Percentiles rank a stretch among this genome's conserved stretches.
phyloP scores from a whole-genome alignment of 768 basidiomycete species.

The Lentinula lateritia region DNA sequence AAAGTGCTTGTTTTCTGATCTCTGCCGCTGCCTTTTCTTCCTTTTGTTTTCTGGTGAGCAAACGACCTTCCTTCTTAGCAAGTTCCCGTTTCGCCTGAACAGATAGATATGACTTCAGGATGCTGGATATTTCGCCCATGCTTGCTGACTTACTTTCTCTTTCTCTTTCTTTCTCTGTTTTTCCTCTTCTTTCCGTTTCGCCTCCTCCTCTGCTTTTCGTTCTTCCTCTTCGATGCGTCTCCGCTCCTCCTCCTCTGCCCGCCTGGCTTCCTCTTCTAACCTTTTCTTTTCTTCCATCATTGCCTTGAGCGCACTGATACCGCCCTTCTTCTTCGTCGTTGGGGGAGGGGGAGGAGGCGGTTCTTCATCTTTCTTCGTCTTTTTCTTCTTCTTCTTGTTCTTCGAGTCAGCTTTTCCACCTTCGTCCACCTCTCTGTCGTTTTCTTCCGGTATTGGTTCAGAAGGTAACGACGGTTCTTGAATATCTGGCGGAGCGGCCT shows the following conservation, averaged over 20 bases:
- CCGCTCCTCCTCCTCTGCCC: conserved; percentile 70
- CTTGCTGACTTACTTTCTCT: conserved; percentile 55
- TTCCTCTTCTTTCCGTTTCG: conserved; percentile 70
- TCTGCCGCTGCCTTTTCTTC: conserved; percentile 89
- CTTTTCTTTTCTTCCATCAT: conserved; percentile 91
- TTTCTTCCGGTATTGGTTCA: conserved; percentile 41
- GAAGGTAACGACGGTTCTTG: conserved; percentile 21
- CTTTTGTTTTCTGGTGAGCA: conserved; percentile 97
- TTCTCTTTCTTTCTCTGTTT: conserved; percentile 83
- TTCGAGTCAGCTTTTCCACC: conserved; percentile 47
- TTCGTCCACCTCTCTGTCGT: conserved; percentile 59
- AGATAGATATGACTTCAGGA: neutral
- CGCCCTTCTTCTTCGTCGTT: conserved; percentile 66
- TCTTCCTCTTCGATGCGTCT: conserved; percentile 89
- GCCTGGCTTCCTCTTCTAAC: conserved; percentile 77
- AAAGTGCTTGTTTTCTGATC: conserved; percentile 82
- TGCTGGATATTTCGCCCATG: conserved; percentile 4
- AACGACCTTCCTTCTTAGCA: conserved; percentile 88
- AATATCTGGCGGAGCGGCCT: conserved; percentile 23
- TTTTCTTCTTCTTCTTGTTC: conserved; percentile 90
- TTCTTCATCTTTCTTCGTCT: conserved; percentile 55
- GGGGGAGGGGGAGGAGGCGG: conserved; percentile 33
- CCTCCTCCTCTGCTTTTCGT: conserved; percentile 71
- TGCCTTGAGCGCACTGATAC: conserved; percentile 79
- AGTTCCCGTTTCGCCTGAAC: conserved; percentile 79